Evolutionary conservation across 2,329 filamentous ascomycete genomes (phyloP).

Genomic region (Cercospora brassicicola): DNA sequence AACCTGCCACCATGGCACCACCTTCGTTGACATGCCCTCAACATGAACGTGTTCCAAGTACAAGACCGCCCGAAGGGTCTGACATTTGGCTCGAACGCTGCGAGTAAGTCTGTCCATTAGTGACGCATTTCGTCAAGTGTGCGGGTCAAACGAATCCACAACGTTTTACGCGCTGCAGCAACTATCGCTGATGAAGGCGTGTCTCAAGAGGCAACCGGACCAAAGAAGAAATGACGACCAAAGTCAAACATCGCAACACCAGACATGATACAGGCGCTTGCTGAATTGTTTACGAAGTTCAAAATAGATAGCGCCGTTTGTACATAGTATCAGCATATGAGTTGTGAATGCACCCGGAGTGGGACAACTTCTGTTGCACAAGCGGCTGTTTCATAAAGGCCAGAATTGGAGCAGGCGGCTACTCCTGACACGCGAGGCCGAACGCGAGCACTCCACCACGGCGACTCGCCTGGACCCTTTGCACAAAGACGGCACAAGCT

Average conservation of each 20-base stretch:
- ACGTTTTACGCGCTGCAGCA: not conserved
- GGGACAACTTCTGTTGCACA: slow-evolving; percentile 7
- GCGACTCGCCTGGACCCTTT: slow-evolving; percentile 16
- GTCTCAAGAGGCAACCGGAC: not conserved
- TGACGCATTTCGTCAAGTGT: not conserved
- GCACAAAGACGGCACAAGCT: not conserved
- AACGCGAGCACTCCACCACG: slow-evolving; percentile 6
- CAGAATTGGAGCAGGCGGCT: slow-evolving; percentile 11
- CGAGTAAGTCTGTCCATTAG: not conserved
- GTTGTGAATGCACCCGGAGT: not conserved
- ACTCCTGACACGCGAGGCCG: not conserved
- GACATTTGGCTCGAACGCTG: not conserved
- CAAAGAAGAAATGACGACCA: not conserved
- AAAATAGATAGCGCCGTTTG: not conserved
- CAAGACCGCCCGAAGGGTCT: not conserved
- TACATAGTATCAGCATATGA: not conserved
- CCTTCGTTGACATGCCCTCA: not conserved
- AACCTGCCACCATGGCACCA: not conserved
- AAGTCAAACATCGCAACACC: not conserved
- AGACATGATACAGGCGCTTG: not conserved
- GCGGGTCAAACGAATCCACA: not conserved
- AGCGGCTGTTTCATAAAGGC: slow-evolving; percentile 11
- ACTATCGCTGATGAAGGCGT: not conserved
- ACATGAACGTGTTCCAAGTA: not conserved
- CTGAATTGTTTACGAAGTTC: not conserved